Evolutionary conservation across 2,329 filamentous ascomycete genomes (phyloP), one percentile per base, ranked within the genome.

Genomic region (Chaetomium sp.): DNA sequence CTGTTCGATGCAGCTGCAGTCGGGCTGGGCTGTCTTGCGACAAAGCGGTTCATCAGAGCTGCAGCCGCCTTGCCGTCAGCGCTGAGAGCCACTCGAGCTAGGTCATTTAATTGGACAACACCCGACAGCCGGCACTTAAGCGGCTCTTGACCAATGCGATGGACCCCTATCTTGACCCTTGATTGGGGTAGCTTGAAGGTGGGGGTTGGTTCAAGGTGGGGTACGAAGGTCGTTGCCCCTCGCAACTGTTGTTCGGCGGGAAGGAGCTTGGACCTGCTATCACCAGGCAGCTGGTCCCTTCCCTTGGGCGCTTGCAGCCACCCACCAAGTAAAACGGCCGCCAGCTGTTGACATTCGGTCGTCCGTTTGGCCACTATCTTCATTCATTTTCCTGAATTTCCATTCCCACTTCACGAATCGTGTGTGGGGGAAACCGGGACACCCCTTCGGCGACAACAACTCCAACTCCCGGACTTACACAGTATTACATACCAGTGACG

Each of bases 221-320:
- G 51, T 27, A 42, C n/a, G 38, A 42, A 33, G 19, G 10, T 31
- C 33, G 70, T 71, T 71, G 70, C 70, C 68, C 69, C 62, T 65
- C 56, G 65, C 68, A 69, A 70, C 70, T 33, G 33, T 53, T 63
- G 47, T 54, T 31, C 58, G 49, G 56, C 33, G 57, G 33, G 55
- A 57, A 60, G 63, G 62, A 69, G 68, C 64, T 65, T 64, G 62
- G 64, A 62, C 62, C 62, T 45, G 31, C 47, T 38, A 51, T 57
- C 51, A 51, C 50, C 56, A 21, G 42, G 50, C 61, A 63, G 65
- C 58, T 66, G 65, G 60, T 27, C 33, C 49, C 19, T 33, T 19
- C 33, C 27, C 25, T 25, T 31, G 29, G 27, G 57, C 25, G 50
- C 38, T 55, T 49, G 45, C 33, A 10, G 21, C 13, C 50, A 23